Percentiles rank a stretch among this genome's conserved stretches.
Evolutionary conservation across 106 monocot species (phyloP).

Genomic region (Dendrobium huoshanense): DNA sequence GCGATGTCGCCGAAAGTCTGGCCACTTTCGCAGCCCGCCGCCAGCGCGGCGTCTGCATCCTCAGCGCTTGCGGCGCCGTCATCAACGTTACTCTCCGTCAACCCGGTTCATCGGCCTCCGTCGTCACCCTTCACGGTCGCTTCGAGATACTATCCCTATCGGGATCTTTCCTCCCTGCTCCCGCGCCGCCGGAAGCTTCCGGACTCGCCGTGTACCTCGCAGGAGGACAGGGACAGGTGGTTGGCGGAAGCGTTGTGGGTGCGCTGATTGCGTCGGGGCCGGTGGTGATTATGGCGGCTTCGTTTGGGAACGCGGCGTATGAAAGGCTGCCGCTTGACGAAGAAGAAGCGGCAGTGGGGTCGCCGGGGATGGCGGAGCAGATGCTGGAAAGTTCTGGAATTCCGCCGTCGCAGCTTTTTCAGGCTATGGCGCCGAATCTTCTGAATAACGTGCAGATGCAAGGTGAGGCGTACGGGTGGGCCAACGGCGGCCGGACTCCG

Average conservation of each 20-base stretch:
- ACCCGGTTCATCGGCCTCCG: slow-evolving; percentile 8
- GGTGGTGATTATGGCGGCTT: slow-evolving; percentile 12
- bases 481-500: background rate
- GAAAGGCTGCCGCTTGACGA: slow-evolving; percentile 5
- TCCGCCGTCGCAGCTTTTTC: background rate
- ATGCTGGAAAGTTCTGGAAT: background rate
- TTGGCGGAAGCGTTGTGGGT: slow-evolving; percentile 13
- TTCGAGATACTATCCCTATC: slow-evolving; percentile 26
- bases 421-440: background rate
- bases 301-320: slow-evolving; percentile 17
- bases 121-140: slow-evolving; percentile 14
- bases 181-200: slow-evolving; percentile 15
- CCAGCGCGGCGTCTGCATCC: slow-evolving; percentile 19
- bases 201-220: slow-evolving; percentile 11
- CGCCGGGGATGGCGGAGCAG: background rate
- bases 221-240: slow-evolving; percentile 18
- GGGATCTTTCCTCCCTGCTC: slow-evolving; percentile 16
- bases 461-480: background rate
- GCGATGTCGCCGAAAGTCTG: slow-evolving; percentile 10
- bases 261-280: slow-evolving; percentile 12
- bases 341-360: background rate
- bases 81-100: slow-evolving; percentile 16
- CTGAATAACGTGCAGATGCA: background rate
- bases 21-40: slow-evolving; percentile 12
- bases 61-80: slow-evolving; percentile 14